Conservation (phyloP, 768 basidiomycete genomes). For the Suillus subluteus region DNA sequence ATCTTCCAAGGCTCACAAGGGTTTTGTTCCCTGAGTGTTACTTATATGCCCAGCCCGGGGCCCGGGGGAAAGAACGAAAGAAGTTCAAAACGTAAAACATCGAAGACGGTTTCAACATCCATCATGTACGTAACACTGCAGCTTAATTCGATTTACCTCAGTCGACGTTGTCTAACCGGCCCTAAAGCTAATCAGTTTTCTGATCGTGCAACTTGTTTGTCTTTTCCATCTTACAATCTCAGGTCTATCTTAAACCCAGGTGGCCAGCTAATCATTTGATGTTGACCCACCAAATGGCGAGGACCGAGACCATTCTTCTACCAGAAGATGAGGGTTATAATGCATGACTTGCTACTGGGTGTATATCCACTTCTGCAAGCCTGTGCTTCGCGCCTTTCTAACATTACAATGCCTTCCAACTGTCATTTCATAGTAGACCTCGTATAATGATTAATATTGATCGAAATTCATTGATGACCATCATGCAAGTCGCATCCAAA, state of each 20-base stretch:
- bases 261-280: slow-evolving; percentile 46
- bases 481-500: neutral
- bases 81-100: neutral
- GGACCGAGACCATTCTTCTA: slow-evolving; percentile 61
- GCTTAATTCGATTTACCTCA: neutral
- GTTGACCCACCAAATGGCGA: slow-evolving; percentile 76
- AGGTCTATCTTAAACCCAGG: slow-evolving; percentile 72
- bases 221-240: slow-evolving; percentile 51
- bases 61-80: neutral
- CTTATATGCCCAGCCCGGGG: neutral
- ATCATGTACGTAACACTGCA: neutral
- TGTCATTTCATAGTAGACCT: neutral
- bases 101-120: neutral
- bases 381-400: slow-evolving; percentile 52
- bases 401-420: slow-evolving; percentile 23
- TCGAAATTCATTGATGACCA: neutral
- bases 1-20: neutral
- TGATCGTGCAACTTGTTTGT: neutral
- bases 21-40: neutral
- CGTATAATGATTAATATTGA: neutral
- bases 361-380: slow-evolving; percentile 26
- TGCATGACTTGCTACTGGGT: slow-evolving; percentile 49
- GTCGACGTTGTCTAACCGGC: slow-evolving; percentile 20
- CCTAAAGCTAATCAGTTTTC: slow-evolving; percentile 25
- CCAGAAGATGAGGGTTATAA: slow-evolving; percentile 62